Percentiles rank a stretch among this genome's conserved stretches.
Conservation (phyloP, 768 basidiomycete genomes). For the Paxillus rubicundulus region DNA sequence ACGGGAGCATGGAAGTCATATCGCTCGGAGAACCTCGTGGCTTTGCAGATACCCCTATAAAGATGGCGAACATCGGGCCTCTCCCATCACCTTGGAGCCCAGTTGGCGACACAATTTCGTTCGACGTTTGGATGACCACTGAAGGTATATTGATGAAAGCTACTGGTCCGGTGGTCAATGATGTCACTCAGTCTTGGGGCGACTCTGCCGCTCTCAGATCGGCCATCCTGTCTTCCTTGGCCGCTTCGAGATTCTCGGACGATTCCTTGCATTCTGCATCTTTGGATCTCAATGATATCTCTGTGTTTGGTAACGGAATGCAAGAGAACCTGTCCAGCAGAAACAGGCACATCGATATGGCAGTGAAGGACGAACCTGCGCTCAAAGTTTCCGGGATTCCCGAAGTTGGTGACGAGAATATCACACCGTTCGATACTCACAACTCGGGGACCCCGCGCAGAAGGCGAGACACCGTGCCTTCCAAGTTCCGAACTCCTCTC, state of each 20-base stretch:
- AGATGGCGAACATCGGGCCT: neutral
- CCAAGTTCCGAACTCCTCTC: neutral
- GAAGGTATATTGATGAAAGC: constrained; percentile 18
- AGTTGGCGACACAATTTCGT: constrained; percentile 1
- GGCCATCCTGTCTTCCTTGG: neutral
- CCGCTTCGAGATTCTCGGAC: constrained; percentile 4
- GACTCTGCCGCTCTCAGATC: neutral
- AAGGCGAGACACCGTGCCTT: constrained; percentile 14
- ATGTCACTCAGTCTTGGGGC: neutral
- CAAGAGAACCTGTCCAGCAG: neutral
- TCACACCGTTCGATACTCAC: neutral
- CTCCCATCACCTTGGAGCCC: constrained; percentile 34
- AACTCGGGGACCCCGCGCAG: constrained; percentile 4
- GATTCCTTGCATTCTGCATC: constrained; percentile 13
- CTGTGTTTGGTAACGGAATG: constrained; percentile 8
- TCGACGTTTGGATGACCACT: constrained; percentile 24
- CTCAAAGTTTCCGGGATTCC: neutral
- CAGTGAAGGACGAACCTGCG: neutral
- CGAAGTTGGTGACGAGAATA: constrained; percentile 4
- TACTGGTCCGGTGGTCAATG: constrained; percentile 9
- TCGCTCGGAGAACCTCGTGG: constrained; percentile 15
- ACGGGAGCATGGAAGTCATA: constrained; percentile 22
- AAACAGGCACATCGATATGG: neutral
- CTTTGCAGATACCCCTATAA: constrained; percentile 8
- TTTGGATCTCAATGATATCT: constrained; percentile 18